Evolutionary conservation across 805 yeast genomes (phyloP).

Genomic region (Pichia nakasei): DNA sequence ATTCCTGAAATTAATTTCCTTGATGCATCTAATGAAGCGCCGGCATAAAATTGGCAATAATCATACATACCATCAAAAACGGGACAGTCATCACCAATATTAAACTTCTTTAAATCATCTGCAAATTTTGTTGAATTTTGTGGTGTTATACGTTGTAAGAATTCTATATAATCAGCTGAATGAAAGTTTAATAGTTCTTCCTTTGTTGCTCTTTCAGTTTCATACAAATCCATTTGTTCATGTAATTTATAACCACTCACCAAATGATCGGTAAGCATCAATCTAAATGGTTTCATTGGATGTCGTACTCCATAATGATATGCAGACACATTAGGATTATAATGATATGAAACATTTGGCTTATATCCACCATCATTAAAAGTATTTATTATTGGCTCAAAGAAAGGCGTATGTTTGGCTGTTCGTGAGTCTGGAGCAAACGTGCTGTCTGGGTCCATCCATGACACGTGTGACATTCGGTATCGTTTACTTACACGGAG

Average conservation of each 20-base stretch:
- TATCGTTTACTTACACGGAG: no score
- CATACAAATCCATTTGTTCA: conserved; percentile 82
- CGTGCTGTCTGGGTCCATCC: conserved; percentile 23
- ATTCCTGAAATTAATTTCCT: conserved; percentile 75
- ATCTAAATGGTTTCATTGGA: conserved; percentile 97
- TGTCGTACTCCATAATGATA: conserved; percentile 90
- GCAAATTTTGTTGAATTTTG: conserved; percentile 55
- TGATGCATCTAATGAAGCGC: conserved; percentile 91
- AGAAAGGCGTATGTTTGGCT: conserved; percentile 33
- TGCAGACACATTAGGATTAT: conserved; percentile 67
- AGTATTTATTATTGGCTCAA: conserved; percentile 34
- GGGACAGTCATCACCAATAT: conserved; percentile 92
- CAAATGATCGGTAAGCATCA: conserved; percentile 88
- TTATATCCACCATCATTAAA: conserved; percentile 31
- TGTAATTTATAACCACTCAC: conserved; percentile 79
- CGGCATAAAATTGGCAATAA: conserved; percentile 80
- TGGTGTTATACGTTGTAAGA: conserved; percentile 69
- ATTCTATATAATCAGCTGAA: conserved; percentile 76
- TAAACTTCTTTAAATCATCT: conserved; percentile 57
- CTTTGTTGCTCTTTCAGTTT: conserved; percentile 73
- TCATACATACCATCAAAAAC: conserved; percentile 93
- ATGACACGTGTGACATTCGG: conserved; percentile 8
- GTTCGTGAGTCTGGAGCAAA: conserved; percentile 20
- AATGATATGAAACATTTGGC: conserved; percentile 78
- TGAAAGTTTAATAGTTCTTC: conserved; percentile 80